Percentiles rank a stretch among this genome's conserved stretches.
phyloP scores from a whole-genome alignment of 2,329 filamentous ascomycete genomes.

The Triangularia verruculosa region DNA sequence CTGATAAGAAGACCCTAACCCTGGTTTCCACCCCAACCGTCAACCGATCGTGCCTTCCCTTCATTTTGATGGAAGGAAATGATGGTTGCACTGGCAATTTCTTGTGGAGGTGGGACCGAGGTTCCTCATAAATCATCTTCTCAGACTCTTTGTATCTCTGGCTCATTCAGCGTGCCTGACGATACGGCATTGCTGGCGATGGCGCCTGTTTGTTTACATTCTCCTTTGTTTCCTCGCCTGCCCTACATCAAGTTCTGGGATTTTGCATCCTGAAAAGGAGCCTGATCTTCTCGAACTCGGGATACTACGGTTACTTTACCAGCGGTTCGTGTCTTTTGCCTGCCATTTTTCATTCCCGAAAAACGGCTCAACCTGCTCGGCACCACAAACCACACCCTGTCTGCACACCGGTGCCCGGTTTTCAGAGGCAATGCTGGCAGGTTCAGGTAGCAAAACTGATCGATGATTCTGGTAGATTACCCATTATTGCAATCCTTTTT shows the following conservation, averaged over 20 bases:
- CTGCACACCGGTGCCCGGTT: background rate
- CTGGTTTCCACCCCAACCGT: background rate
- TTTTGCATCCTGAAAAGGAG: background rate
- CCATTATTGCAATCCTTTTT: background rate
- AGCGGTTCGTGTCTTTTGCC: background rate
- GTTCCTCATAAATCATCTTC: background rate
- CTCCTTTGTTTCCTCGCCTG: background rate
- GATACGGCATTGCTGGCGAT: background rate
- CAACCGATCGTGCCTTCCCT: background rate
- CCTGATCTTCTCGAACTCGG: background rate
- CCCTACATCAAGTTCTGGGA: background rate
- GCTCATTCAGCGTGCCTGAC: background rate
- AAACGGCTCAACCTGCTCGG: background rate
- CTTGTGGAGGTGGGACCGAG: background rate
- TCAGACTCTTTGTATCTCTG: background rate
- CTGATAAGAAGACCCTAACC: conserved; percentile 7
- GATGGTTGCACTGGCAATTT: background rate
- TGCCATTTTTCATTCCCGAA: background rate
- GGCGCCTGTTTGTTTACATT: background rate
- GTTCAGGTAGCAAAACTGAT: background rate
- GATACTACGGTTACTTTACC: background rate
- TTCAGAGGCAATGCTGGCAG: background rate
- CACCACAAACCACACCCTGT: background rate
- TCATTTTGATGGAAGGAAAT: background rate
- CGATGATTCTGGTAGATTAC: background rate